A percentile compares a stretch with the other conserved stretches of the same genome.
Evolutionary conservation across 495 filamentous ascomycete species (phyloP).

Genomic region (Penicillium simplicissimum): DNA sequence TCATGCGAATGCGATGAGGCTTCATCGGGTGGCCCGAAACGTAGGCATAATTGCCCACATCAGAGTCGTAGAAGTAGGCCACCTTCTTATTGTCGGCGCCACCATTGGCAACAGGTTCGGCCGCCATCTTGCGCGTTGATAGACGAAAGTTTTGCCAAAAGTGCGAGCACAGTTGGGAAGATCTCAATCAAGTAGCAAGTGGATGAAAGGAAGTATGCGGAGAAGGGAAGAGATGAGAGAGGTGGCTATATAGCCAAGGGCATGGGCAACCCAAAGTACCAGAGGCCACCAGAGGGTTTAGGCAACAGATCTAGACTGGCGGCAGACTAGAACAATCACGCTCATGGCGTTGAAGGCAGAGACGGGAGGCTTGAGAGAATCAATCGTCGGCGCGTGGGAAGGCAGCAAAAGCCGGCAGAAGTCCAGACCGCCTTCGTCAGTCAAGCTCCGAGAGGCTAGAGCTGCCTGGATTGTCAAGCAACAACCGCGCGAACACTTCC

Average conservation of each 20-base stretch:
- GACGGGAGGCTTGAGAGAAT: slow-evolving; percentile 26
- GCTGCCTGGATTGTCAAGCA: slow-evolving; percentile 10
- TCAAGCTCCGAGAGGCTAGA: slow-evolving; percentile 27
- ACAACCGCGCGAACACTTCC: slow-evolving; percentile 13
- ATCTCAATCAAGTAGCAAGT: slow-evolving; percentile 15
- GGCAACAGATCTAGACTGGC: slow-evolving; percentile 8
- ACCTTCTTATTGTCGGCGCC: slow-evolving; percentile 69
- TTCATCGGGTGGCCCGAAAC: slow-evolving; percentile 99
- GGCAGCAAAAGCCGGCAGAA: slow-evolving; percentile 21
- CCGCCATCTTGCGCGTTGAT: slow-evolving; percentile 34
- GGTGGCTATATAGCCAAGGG: slow-evolving; percentile 5
- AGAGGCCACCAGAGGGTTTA: slow-evolving; percentile 5
- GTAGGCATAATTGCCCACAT: slow-evolving; percentile 97
- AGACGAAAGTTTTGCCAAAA: not conserved
- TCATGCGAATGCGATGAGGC: slow-evolving; percentile 94
- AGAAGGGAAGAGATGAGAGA: slow-evolving; percentile 13
- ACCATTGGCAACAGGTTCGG: slow-evolving; percentile 52
- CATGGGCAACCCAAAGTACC: slow-evolving; percentile 13
- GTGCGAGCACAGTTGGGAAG: not conserved
- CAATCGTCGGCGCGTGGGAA: slow-evolving; percentile 26
- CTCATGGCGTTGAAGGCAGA: slow-evolving; percentile 20
- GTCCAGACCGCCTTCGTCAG: slow-evolving; percentile 34
- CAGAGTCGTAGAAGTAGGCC: slow-evolving; percentile 96
- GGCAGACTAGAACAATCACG: slow-evolving; percentile 19
- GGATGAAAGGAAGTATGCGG: slow-evolving; percentile 19